These are phyloP conservation scores for Russula virescens DNA, from an alignment of 768 basidiomycete species.

Conservation along the genomic window DNA sequence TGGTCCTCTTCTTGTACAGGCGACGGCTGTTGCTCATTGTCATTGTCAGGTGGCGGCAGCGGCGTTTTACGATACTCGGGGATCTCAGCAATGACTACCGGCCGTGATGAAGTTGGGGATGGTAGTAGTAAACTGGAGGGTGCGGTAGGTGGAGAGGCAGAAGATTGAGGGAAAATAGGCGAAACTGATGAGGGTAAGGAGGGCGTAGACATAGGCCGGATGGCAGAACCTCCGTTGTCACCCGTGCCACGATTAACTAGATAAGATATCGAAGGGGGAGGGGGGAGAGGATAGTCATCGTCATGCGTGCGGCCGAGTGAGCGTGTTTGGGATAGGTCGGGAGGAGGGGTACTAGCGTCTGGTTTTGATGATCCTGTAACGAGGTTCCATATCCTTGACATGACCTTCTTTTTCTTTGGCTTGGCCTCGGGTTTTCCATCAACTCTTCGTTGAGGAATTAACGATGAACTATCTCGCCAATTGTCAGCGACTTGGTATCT, in stretches of 20 bases:
- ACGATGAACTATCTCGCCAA: conserved; percentile 12
- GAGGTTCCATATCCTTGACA: conserved; percentile 77
- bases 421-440: conserved; percentile 35
- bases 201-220: conserved; percentile 62
- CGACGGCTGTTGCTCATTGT: conserved; percentile 35
- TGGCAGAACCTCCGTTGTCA: conserved; percentile 42
- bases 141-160: conserved; percentile 65
- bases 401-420: conserved; percentile 70
- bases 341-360: conserved; percentile 35
- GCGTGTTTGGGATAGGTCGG: conserved; percentile 34
- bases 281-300: conserved; percentile 74
- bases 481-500: conserved; percentile 28
- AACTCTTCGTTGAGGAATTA: conserved; percentile 4
- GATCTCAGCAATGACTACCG: conserved; percentile 50
- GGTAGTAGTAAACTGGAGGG: conserved; percentile 71
- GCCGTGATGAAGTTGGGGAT: conserved; percentile 69
- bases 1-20: conserved; percentile 20
- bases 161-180: conserved; percentile 47
- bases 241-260: conserved; percentile 58
- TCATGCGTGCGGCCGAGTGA: conserved; percentile 41
- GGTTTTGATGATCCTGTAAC: conserved; percentile 50
- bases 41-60: conserved; percentile 36
- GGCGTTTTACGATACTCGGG: conserved; percentile 41
- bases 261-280: conserved; percentile 88
- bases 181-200: conserved; percentile 59